Evolutionary conservation across 805 yeast genomes (phyloP), one percentile per base, ranked within the genome.

Genomic region (Metschnikowia hibisci): DNA sequence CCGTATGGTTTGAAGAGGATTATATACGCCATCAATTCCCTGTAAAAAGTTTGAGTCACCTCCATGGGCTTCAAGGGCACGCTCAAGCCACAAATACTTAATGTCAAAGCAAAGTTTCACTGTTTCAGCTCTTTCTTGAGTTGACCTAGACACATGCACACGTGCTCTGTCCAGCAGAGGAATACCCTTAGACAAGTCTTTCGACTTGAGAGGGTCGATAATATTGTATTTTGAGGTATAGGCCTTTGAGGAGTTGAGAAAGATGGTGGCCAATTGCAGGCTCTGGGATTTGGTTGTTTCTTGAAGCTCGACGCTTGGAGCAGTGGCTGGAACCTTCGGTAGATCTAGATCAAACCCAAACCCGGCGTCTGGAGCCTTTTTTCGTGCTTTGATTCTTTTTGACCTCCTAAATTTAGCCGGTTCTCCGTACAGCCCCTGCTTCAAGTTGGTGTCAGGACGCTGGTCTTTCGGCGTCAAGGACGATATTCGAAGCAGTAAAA

Each of bases 1-100:
- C 44, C 96, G 66, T 22, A 88, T 78, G n/a, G 82, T 74, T 61
- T 87, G 96, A 34, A 88, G 65, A 3, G 96, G 96, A 57, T 88
- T 88, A 66, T 82, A 88, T 3, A 77, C 74, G 2, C 83, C 86
- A 43, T 81, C 87, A 3, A 84, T 75, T 2, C 77, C 78, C 2
- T 70, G 73, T 48, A 75, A 73, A 3, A 34, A 27, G 25, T 36
- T 44, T 0, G 57, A 55, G 2, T 44, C 47, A 13, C 47, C 44
- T 4, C 51, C 60, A 12, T 51, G 52, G 47, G 53, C 48, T 8
- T 62, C 63, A 28, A 71, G 63, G 20, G 66, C 63, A 44, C 73
- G 61, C 48, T 74, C 78, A 23, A 81, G 47, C 39, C 71, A 64
- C 12, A 64, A 58, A 54, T 78, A 81, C 54, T 76, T 79, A 45